Evolutionary conservation across 2,329 filamentous ascomycete genomes (phyloP), one percentile per base, ranked within the genome.

Genomic region (Trichoderma arundinaceum): DNA sequence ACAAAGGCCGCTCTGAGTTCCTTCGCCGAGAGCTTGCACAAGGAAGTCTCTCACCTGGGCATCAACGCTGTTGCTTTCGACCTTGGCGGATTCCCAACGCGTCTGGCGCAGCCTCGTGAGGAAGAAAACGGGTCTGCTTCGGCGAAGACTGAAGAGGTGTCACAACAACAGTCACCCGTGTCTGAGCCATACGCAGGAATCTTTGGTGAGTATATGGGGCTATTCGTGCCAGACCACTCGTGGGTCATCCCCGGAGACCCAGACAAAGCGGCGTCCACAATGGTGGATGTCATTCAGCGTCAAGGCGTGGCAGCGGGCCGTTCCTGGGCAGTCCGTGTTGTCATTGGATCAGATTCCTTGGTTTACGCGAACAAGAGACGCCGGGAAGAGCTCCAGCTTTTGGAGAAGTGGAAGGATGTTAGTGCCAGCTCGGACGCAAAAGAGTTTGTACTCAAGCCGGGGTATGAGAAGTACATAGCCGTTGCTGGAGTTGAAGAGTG

Each of bases 11-110:
- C 73, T 1, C 62, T 74, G 7, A 72, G 69, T 46, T 61, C 71
- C 3, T 74, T 70, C 57, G 72, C 72, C 15, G 75, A 77, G 64
- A 54, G 67, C 1, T 69, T 77, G 8, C 65, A 72, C 68, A 75
- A 74, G 38, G 76, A 77, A 43, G 52, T 74, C 0, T 49, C 60
- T 10, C 68, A 72, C 1, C 59, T 75, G 17, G 71, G 71, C 5
- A 71, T 77, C 59, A 58, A 67, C 8, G 73, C 71, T 41, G 72
- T 76, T 19, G 71, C 72, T 4, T 72, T 77, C 46, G 75, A 77
- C 65, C 73, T 69, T 48, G 76, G 76, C 1, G 75, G 74, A 1
- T 73, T 75, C 52, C 68, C 69, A 7, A 75, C 75, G 6, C 66
- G 70, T 12, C 71, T 76, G 1, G 69, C 69, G 4, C 68, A 74